A percentile compares a stretch with the other conserved stretches of the same genome.
These are phyloP conservation scores for Lachancea dasiensis DNA, from an alignment of 805 yeast species.

Conservation along the genomic window DNA sequence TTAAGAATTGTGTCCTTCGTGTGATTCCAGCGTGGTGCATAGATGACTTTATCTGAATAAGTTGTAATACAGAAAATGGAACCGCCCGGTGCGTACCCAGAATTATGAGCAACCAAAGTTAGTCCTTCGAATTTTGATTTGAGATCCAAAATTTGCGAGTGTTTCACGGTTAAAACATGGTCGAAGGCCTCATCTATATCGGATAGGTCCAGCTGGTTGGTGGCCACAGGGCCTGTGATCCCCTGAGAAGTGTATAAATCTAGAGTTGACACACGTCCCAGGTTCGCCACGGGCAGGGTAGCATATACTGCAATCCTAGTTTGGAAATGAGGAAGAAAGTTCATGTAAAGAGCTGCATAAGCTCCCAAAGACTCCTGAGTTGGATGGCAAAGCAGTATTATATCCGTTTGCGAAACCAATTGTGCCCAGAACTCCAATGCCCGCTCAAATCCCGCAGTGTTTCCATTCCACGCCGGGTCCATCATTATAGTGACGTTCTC, in stretches of 20 bases:
- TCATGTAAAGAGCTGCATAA: slow-evolving; percentile 55
- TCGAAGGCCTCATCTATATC: slow-evolving; percentile 83
- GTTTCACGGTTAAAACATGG: slow-evolving; percentile 60
- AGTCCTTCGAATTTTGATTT: slow-evolving; percentile 55
- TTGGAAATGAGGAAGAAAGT: slow-evolving; percentile 48
- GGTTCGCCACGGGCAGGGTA: slow-evolving; percentile 81
- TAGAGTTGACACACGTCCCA: slow-evolving; percentile 81
- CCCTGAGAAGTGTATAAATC: slow-evolving; percentile 74
- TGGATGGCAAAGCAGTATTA: slow-evolving; percentile 81
- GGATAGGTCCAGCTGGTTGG: slow-evolving; percentile 52
- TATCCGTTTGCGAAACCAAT: slow-evolving; percentile 47
- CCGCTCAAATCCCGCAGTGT: slow-evolving; percentile 32
- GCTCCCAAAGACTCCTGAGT: slow-evolving; percentile 78
- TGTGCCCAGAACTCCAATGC: slow-evolving; percentile 35
- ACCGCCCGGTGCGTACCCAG: slow-evolving; percentile 94
- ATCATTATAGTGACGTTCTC: slow-evolving; percentile 55
- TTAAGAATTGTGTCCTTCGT: slow-evolving; percentile 79
- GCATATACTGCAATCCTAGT: slow-evolving; percentile 72
- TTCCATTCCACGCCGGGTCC: slow-evolving; percentile 74
- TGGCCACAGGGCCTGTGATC: slow-evolving; percentile 61
- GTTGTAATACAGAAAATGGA: slow-evolving; percentile 76
- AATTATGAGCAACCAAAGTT: slow-evolving; percentile 71
- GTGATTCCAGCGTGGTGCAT: slow-evolving; percentile 94
- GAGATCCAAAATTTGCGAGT: slow-evolving; percentile 65
- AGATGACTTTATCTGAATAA: slow-evolving; percentile 72